A percentile compares a stretch with the other conserved stretches of the same genome.
These are phyloP conservation scores for Saccharata proteae DNA, from an alignment of 2,329 filamentous ascomycete genomes.

Conservation along the genomic window DNA sequence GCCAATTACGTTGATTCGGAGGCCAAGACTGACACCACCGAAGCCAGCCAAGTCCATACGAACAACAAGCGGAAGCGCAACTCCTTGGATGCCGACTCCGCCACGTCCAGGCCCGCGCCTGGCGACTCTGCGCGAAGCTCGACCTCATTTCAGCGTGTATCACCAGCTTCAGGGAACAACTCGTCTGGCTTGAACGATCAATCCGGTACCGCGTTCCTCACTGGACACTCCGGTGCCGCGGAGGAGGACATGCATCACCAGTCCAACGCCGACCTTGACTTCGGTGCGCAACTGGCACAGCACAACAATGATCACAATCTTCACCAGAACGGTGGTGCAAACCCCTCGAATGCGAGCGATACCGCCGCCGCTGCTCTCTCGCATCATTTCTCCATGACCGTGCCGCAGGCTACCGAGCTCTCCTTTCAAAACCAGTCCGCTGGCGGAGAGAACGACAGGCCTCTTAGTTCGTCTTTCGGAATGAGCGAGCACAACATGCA, in stretches of 20 bases:
- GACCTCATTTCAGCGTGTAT: slow-evolving; percentile 9
- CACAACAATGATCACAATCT: slow-evolving; percentile 18
- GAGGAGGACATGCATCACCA: slow-evolving; percentile 31
- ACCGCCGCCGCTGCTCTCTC: slow-evolving; percentile 47
- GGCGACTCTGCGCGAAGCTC: slow-evolving; percentile 9
- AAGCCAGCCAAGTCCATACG: slow-evolving; percentile 14
- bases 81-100: slow-evolving; percentile 29
- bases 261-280: slow-evolving; percentile 18
- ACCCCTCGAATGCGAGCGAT: slow-evolving; percentile 39
- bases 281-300: slow-evolving; percentile 15
- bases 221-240: slow-evolving; percentile 23
- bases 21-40: slow-evolving; percentile 19
- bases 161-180: slow-evolving; percentile 14
- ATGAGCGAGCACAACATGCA: slow-evolving; percentile 28
- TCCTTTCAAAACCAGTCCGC: slow-evolving; percentile 37
- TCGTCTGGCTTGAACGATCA: slow-evolving; percentile 21
- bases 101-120: slow-evolving; percentile 22
- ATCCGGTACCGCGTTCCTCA: slow-evolving; percentile 26
- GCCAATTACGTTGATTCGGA: slow-evolving; percentile 25
- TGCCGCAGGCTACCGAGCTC: slow-evolving; percentile 43
- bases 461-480: slow-evolving; percentile 26
- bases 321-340: slow-evolving; percentile 41
- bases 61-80: slow-evolving; percentile 36
- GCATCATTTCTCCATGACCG: slow-evolving; percentile 41
- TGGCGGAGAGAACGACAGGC: slow-evolving; percentile 27